Evolutionary conservation across 1,284 basidiomycete genomes (phyloP), one percentile per base, ranked within the genome.

Genomic region (Naganishia liquefaciens): DNA sequence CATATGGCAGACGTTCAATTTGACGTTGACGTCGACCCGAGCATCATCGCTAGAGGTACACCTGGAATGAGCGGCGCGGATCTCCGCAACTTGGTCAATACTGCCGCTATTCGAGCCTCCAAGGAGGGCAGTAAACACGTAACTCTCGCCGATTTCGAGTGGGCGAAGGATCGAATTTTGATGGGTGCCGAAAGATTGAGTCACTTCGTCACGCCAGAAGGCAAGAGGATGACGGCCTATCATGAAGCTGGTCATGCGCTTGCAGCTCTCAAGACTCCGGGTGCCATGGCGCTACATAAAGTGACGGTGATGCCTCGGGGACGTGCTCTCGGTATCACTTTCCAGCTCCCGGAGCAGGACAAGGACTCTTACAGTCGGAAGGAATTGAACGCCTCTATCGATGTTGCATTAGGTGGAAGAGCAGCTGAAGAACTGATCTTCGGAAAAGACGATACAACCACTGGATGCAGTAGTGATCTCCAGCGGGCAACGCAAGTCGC

Each of bases 221-320:
- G 85, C 39, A 95, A 93, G 77, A 81, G 86, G 68, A 86, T 90
- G 64, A 96, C 93, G 0, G 94, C 94, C 6, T 96, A 95, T 80
- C 94, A 97, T 77, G 93, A 97, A 83, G 93, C 91, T 68, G 93
- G 93, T 10, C 93, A 96, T 77, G 92, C 93, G 19, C 84, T 97
- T 25, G 87, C 92, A 23, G 91, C 93, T 6, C 79, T 96, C 42
- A 92, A 92, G 75, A 96, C 94, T 0, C 85, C 90, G 66, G 93
- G 93, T 62, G 91, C 93, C 30, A 91, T 93, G 85, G 93, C 93
- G 33, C 79, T 97, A 69, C 93, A 97, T 78, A 96, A 94, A 81
- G 93, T 33, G 28, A 97, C 93, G 21, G 94, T 93, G 77, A 86
- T 97, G 68, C 93, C 93, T 54, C 88, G 94, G 72, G 93, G 93